Conservation (phyloP, 2,329 filamentous ascomycete genomes). For the Plectosphaerella sp. region DNA sequence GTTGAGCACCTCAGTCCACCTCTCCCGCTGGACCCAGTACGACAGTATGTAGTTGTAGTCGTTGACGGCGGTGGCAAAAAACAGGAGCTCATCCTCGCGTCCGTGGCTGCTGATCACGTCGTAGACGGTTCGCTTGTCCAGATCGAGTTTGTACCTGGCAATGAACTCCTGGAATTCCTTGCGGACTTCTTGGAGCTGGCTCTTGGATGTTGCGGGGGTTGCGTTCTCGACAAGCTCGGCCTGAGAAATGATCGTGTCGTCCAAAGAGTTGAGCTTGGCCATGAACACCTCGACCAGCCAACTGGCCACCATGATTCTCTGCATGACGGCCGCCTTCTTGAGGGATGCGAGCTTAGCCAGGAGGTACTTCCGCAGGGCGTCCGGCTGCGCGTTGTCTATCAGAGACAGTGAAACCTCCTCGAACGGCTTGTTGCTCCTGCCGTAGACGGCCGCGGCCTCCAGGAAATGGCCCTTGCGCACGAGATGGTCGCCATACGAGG, state of each 20-base stretch:
- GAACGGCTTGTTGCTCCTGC: conserved; percentile 93
- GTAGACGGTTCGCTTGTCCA: conserved; percentile 90
- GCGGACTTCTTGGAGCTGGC: conserved; percentile 65
- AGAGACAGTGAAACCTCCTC: conserved; percentile 91
- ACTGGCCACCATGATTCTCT: conserved; percentile 88
- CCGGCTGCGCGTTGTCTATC: conserved; percentile 84
- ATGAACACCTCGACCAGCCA: conserved; percentile 97
- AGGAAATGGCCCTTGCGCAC: conserved; percentile 75
- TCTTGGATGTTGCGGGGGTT: conserved; percentile 65
- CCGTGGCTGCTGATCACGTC: conserved; percentile 95
- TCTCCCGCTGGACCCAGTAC: conserved; percentile 95
- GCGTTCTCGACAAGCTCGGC: conserved; percentile 72
- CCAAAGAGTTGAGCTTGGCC: conserved; percentile 90
- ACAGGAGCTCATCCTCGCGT: conserved; percentile 85
- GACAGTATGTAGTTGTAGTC: conserved; percentile 94
- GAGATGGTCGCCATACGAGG: conserved; percentile 85
- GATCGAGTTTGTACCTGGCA: conserved; percentile 75
- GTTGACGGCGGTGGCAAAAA: conserved; percentile 81
- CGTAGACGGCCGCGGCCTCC: conserved; percentile 87
- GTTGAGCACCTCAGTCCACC: conserved; percentile 80
- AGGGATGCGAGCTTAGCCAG: conserved; percentile 76
- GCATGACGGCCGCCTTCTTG: conserved; percentile 84
- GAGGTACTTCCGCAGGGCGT: conserved; percentile 87
- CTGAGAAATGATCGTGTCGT: conserved; percentile 88
- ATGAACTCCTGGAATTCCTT: conserved; percentile 88